Conservation (phyloP, 805 yeast genomes). For the Yarrowia sp. region DNA sequence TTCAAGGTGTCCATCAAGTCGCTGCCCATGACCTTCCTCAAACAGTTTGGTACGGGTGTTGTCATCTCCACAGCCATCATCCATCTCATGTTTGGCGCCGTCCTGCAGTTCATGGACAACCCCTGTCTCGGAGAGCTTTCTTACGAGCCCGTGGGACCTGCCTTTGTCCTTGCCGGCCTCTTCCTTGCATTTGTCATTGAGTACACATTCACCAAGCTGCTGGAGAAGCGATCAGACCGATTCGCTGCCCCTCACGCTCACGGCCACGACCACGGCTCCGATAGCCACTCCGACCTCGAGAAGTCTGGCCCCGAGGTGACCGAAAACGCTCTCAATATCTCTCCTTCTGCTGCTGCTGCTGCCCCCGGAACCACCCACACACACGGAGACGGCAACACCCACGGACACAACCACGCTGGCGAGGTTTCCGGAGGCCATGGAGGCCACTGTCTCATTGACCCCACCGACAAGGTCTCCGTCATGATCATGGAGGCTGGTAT, state of each 20-base stretch:
- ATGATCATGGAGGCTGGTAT: slow-evolving; percentile 62
- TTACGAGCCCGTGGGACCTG: slow-evolving; percentile 64
- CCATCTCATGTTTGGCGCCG: slow-evolving; percentile 74
- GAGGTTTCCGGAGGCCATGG: slow-evolving; percentile 48
- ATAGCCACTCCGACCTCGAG: slow-evolving; percentile 29
- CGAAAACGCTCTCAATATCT: slow-evolving; percentile 3
- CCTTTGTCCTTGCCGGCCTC: slow-evolving; percentile 57
- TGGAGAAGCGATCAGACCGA: slow-evolving; percentile 49
- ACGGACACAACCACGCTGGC: slow-evolving; percentile 26
- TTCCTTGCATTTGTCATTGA: slow-evolving; percentile 62
- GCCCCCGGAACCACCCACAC: slow-evolving; percentile 31
- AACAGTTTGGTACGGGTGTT: slow-evolving; percentile 84
- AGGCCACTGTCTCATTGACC: slow-evolving; percentile 59
- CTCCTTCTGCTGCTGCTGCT: slow-evolving; percentile 27
- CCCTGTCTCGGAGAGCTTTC: slow-evolving; percentile 66
- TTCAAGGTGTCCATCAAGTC: slow-evolving; percentile 39
- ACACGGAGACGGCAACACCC: slow-evolving; percentile 31
- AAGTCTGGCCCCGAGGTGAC: slow-evolving; percentile 1
- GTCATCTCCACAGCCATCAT: slow-evolving; percentile 83
- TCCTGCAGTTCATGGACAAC: slow-evolving; percentile 58
- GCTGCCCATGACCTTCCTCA: slow-evolving; percentile 56
- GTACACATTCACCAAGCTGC: slow-evolving; percentile 56
- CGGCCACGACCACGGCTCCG: slow-evolving; percentile 34
- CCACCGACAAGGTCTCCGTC: slow-evolving; percentile 40
- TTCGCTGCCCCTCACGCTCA: slow-evolving; percentile 39